A percentile compares a stretch with the other conserved stretches of the same genome.
Conservation (phyloP, 176 grass and related monocot species). For the Avena atlantica region DNA sequence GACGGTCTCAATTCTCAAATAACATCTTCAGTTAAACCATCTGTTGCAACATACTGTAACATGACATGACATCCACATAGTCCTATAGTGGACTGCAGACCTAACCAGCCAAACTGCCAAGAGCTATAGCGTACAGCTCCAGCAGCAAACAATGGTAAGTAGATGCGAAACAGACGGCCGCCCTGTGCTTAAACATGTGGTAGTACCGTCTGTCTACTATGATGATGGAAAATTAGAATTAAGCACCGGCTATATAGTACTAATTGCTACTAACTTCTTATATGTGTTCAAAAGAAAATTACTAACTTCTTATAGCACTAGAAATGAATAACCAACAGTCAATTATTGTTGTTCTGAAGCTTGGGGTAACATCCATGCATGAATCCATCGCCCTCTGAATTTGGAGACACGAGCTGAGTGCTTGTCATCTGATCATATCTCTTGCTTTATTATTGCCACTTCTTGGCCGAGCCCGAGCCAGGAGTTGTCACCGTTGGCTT, state of each 20-base stretch:
- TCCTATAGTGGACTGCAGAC: neutral
- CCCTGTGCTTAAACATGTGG: neutral
- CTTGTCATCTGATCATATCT: conserved; percentile 31
- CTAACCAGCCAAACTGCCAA: conserved; percentile 41
- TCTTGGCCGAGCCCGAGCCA: conserved; percentile 49
- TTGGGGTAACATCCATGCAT: neutral
- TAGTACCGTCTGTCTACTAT: neutral
- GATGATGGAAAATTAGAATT: neutral
- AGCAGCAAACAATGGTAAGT: conserved; percentile 51
- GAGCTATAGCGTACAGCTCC: conserved; percentile 24
- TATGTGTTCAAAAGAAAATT: too few relatives aligned
- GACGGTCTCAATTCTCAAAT: neutral
- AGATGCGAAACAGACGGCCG: neutral
- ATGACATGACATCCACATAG: neutral
- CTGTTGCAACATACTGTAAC: neutral
- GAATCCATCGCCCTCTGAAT: neutral
- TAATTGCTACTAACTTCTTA: neutral
- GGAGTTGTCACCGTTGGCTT: conserved; percentile 27
- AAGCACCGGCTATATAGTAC: neutral
- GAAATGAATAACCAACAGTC: conserved; percentile 19
- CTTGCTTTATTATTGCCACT: conserved; percentile 30
- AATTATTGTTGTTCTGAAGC: conserved; percentile 42
- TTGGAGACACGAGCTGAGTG: neutral
- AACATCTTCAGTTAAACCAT: neutral
- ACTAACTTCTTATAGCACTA: neutral